phyloP scores from a whole-genome alignment of 148 eudicot species.

The Vaccinium corymbosum region DNA sequence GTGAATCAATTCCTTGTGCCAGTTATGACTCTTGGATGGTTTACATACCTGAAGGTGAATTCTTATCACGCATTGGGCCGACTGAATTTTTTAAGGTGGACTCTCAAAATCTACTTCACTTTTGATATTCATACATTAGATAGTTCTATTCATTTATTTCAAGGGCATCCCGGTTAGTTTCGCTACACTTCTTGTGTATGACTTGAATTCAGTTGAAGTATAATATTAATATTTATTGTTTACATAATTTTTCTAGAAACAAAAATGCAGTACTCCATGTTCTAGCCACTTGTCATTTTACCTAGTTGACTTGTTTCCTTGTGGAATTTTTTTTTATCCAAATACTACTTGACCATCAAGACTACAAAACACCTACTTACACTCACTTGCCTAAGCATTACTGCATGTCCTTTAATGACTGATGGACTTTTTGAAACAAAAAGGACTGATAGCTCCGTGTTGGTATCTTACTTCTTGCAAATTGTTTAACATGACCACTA shows the following conservation, averaged over 20 bases:
- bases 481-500: not conserved
- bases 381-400: not conserved
- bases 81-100: conserved; percentile 82
- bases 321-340: not conserved
- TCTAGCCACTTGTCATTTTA: not conserved
- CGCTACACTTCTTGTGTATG: not conserved
- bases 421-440: not conserved
- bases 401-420: not conserved
- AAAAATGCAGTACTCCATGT: not conserved
- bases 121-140: not conserved
- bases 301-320: not conserved
- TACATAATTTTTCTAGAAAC: not conserved
- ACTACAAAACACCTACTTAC: not conserved
- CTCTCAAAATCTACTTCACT: conserved; percentile 9
- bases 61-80: conserved; percentile 90
- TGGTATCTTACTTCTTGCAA: conserved; percentile 5
- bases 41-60: conserved; percentile 87
- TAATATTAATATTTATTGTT: not conserved
- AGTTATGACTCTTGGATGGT: conserved; percentile 98
- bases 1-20: conserved; percentile 78
- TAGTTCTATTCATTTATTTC: conserved; percentile 1
- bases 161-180: not conserved
- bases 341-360: not conserved
- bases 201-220: not conserved
- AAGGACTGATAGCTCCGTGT: not conserved